Percentiles rank a stretch among this genome's conserved stretches.
Evolutionary conservation across 345 rosid genomes (phyloP).

Genomic region (Combretum micranthum): DNA sequence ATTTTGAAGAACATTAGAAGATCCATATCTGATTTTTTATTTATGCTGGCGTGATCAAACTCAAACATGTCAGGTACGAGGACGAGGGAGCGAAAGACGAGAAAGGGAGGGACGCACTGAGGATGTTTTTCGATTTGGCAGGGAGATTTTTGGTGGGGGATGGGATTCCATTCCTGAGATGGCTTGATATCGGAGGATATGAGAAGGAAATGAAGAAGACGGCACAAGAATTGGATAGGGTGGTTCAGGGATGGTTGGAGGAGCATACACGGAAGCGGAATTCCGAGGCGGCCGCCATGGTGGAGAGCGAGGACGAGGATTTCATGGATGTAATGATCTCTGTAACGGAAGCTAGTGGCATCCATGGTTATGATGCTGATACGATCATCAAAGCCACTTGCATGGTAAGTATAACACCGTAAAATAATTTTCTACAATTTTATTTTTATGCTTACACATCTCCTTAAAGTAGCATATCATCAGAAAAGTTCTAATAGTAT

Average conservation of each 20-base stretch:
- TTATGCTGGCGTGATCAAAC: no score
- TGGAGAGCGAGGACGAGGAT: constrained; percentile 9
- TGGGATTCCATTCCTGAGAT: constrained; percentile 23
- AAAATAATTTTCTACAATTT: no score
- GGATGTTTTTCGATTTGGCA: constrained; percentile 1
- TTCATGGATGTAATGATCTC: constrained; percentile 28
- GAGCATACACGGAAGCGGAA: constrained; percentile 30
- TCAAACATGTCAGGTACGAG: not conserved
- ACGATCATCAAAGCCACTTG: constrained; percentile 23
- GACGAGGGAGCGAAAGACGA: not conserved
- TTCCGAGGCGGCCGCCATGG: not conserved
- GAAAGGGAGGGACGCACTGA: constrained; percentile 5
- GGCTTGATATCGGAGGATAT: constrained; percentile 27
- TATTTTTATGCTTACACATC: no score
- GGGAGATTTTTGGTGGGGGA: constrained; percentile 23
- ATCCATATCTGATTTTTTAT: no score
- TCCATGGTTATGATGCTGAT: constrained; percentile 11
- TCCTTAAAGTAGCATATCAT: no score
- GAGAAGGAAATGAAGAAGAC: constrained; percentile 25
- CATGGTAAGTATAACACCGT: constrained; percentile 15
- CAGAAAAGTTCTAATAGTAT: no score
- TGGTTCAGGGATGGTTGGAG: constrained; percentile 22
- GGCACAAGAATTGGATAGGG: constrained; percentile 14
- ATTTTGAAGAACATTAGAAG: no score
- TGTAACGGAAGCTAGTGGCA: constrained; percentile 5